These are phyloP conservation scores for Pythium oligandrum DNA, from an alignment of 352 stramenopile species.

Conservation along the genomic window DNA sequence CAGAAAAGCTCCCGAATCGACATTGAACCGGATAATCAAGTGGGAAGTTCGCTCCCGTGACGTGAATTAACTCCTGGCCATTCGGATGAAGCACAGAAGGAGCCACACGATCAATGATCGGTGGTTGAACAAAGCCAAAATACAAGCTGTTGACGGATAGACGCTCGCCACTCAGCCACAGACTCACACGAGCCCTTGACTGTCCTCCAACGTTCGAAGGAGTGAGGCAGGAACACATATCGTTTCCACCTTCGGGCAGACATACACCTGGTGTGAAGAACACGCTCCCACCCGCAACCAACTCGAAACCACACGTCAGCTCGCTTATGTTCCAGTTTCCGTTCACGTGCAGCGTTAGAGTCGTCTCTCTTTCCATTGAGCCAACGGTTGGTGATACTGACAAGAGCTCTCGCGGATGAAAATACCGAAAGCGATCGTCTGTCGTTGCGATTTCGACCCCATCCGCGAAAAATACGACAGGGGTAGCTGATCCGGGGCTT, in stretches of 20 bases:
- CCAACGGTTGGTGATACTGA: neutral
- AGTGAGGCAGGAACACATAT: neutral
- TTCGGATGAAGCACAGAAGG: conserved; percentile 2
- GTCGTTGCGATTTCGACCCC: neutral
- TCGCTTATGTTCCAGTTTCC: neutral
- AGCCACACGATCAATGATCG: neutral
- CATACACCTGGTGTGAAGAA: too few species aligned
- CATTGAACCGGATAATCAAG: neutral
- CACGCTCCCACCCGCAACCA: neutral
- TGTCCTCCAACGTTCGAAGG: neutral
- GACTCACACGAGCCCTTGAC: neutral
- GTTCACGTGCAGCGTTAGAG: neutral
- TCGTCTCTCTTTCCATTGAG: neutral
- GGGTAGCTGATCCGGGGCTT: too few species aligned
- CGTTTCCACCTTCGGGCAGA: neutral
- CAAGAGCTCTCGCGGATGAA: neutral
- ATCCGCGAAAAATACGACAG: too few species aligned
- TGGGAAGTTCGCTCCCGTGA: conserved; percentile 6
- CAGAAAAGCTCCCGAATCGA: conserved; percentile 3
- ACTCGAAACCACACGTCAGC: conserved; percentile 1
- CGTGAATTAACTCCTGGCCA: too few species aligned
- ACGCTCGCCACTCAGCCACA: conserved; percentile 9
- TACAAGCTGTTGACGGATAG: neutral
- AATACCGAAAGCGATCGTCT: conserved; percentile 1
- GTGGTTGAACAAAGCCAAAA: conserved; percentile 5